These are phyloP conservation scores for Trametes hirsuta DNA, from an alignment of 1,284 basidiomycete species.

Conservation along the genomic window DNA sequence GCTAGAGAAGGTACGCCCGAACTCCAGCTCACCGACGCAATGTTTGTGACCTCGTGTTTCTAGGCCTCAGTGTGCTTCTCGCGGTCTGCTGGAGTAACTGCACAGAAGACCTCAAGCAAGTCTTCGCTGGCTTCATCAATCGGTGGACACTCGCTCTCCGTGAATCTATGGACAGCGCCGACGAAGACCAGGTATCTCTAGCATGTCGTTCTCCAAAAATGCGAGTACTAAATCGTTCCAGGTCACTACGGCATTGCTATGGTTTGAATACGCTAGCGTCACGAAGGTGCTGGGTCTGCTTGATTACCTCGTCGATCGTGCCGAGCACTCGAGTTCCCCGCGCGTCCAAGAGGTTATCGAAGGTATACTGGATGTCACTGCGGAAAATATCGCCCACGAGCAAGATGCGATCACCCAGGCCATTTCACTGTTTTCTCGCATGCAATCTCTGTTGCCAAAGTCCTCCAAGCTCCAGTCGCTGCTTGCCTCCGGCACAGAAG, in stretches of 20 bases:
- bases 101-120: slow-evolving; percentile 29
- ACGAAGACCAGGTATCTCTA: slow-evolving; percentile 24
- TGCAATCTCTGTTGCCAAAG: slow-evolving; percentile 37
- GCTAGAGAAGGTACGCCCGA: slow-evolving; percentile 39
- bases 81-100: slow-evolving; percentile 27
- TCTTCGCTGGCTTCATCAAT: slow-evolving; percentile 34
- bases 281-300: slow-evolving; percentile 36
- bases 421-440: slow-evolving; percentile 24
- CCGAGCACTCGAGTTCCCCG: slow-evolving; percentile 33
- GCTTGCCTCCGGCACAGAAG: slow-evolving; percentile 45
- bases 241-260: slow-evolving; percentile 38
- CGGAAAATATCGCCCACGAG: slow-evolving; percentile 4
- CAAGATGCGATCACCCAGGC: slow-evolving; percentile 17
- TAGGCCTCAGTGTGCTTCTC: slow-evolving; percentile 39
- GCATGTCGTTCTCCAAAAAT: not conserved
- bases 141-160: slow-evolving; percentile 34
- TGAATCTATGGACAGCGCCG: slow-evolving; percentile 10
- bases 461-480: slow-evolving; percentile 48
- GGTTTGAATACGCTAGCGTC: slow-evolving; percentile 50
- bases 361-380: slow-evolving; percentile 20
- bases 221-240: not conserved
- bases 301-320: slow-evolving; percentile 36
- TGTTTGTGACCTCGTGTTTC: not conserved
- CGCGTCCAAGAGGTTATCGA: slow-evolving; percentile 17
- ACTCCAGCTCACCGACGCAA: too few relatives aligned